Conservation (phyloP, 2,329 filamentous ascomycete species). For the Exophiala spinifera region DNA sequence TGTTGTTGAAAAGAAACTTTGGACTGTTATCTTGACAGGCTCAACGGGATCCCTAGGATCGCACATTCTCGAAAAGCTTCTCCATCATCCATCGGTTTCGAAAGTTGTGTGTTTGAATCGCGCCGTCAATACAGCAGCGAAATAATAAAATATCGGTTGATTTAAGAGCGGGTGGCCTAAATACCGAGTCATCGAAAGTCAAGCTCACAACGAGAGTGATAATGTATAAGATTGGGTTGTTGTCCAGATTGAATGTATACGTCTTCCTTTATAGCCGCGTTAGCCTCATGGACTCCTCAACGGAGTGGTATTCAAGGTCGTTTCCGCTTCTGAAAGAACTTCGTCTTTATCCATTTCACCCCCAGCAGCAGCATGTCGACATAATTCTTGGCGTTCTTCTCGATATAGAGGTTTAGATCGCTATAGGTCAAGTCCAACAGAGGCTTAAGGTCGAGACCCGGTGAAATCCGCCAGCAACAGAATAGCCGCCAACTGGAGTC, state of each 20-base stretch:
- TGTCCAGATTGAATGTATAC: slow-evolving; percentile 5
- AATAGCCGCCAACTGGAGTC: slow-evolving; percentile 11
- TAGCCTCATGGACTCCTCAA: neutral
- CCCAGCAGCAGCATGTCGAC: slow-evolving; percentile 4
- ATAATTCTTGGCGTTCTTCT: slow-evolving; percentile 13
- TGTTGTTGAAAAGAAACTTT: neutral
- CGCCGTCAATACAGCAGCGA: neutral
- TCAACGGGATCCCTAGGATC: neutral
- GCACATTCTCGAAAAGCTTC: neutral
- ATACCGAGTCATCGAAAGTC: slow-evolving; percentile 12
- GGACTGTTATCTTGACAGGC: neutral
- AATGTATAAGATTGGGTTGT: slow-evolving; percentile 14
- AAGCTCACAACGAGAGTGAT: slow-evolving; percentile 14
- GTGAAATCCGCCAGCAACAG: slow-evolving; percentile 15
- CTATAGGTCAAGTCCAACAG: slow-evolving; percentile 12
- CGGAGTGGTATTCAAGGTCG: slow-evolving; percentile 5
- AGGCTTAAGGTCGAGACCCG: slow-evolving; percentile 4
- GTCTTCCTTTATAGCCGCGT: neutral
- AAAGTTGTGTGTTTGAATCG: neutral
- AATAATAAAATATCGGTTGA: slow-evolving; percentile 1
- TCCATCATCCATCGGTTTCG: neutral
- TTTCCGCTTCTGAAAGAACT: slow-evolving; percentile 14
- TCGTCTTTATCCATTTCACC: slow-evolving; percentile 14
- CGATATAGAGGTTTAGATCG: slow-evolving; percentile 14
- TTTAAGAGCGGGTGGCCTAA: neutral